Evolutionary conservation across 192 early-diverging fungal species (phyloP).

Genomic region (Umbelopsis sp.): DNA sequence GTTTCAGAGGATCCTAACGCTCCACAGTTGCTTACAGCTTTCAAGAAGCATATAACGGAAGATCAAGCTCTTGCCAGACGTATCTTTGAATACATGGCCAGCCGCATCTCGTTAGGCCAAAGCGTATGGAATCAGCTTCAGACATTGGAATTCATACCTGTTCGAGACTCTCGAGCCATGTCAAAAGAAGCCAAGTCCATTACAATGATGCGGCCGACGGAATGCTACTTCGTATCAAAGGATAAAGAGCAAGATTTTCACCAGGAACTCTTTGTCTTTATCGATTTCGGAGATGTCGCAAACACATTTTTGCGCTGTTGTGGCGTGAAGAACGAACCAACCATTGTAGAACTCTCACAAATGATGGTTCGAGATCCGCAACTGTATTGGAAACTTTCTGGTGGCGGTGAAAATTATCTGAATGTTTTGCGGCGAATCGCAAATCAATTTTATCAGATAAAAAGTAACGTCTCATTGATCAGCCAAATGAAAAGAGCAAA

Average conservation of each 20-base stretch:
- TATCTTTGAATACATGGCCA: constrained; percentile 71
- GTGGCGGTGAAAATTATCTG: constrained; percentile 67
- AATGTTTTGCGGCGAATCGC: constrained; percentile 75
- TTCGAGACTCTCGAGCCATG: constrained; percentile 26
- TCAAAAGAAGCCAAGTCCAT: constrained; percentile 28
- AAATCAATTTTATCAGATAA: constrained; percentile 54
- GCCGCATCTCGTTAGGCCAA: constrained; percentile 59
- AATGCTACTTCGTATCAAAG: constrained; percentile 61
- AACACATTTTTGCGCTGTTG: constrained; percentile 82
- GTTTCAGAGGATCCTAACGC: constrained; percentile 62
- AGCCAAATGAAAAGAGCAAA: constrained; percentile 60
- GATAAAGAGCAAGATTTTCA: constrained; percentile 42
- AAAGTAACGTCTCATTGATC: constrained; percentile 47
- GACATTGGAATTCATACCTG: constrained; percentile 67
- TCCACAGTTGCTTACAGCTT: constrained; percentile 37
- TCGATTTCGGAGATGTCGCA: constrained; percentile 74
- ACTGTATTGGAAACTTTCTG: constrained; percentile 37
- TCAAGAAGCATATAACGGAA: constrained; percentile 35
- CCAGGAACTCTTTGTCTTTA: constrained; percentile 54
- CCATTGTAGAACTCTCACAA: constrained; percentile 69
- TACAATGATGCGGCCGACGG: constrained; percentile 45
- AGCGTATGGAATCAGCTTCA: constrained; percentile 59
- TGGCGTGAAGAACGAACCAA: constrained; percentile 82
- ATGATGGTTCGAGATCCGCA: constrained; percentile 57
- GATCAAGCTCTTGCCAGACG: constrained; percentile 45